A percentile compares a stretch with the other conserved stretches of the same genome.
phyloP scores from a whole-genome alignment of 2,329 filamentous ascomycete species.

The Aspergillus ibericus region DNA sequence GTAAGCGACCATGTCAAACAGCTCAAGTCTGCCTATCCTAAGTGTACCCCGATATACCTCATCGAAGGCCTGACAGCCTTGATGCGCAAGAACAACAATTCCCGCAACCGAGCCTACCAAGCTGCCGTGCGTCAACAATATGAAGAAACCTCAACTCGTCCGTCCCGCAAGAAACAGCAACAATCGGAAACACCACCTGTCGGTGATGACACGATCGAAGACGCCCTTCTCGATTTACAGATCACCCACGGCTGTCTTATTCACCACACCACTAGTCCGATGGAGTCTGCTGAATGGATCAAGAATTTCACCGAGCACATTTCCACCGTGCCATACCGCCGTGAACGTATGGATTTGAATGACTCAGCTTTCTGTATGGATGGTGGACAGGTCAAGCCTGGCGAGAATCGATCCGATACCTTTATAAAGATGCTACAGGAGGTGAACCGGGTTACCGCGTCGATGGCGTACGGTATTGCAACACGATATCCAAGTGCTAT shows the following conservation, averaged over 20 bases:
- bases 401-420: conserved; percentile 64
- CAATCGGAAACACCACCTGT: conserved; percentile 54
- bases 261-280: conserved; percentile 62
- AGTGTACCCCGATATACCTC: conserved; percentile 64
- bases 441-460: conserved; percentile 68
- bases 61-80: conserved; percentile 68
- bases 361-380: conserved; percentile 73
- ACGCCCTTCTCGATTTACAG: conserved; percentile 69
- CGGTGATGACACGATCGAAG: conserved; percentile 68
- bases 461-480: conserved; percentile 69
- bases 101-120: conserved; percentile 67
- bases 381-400: conserved; percentile 70
- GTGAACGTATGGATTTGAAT: conserved; percentile 49
- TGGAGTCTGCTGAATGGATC: conserved; percentile 73
- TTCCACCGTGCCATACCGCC: conserved; percentile 70
- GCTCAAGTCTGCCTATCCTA: conserved; percentile 56
- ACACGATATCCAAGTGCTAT: conserved; percentile 60
- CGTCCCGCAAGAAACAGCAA: conserved; percentile 28
- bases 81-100: conserved; percentile 67
- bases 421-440: conserved; percentile 76
- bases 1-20: conserved; percentile 57
- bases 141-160: conserved; percentile 25
- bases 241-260: conserved; percentile 66
- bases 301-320: conserved; percentile 75
- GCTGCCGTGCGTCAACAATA: conserved; percentile 60